Conservation (phyloP, 257 asterid species). For the Fraxinus excelsior region DNA sequence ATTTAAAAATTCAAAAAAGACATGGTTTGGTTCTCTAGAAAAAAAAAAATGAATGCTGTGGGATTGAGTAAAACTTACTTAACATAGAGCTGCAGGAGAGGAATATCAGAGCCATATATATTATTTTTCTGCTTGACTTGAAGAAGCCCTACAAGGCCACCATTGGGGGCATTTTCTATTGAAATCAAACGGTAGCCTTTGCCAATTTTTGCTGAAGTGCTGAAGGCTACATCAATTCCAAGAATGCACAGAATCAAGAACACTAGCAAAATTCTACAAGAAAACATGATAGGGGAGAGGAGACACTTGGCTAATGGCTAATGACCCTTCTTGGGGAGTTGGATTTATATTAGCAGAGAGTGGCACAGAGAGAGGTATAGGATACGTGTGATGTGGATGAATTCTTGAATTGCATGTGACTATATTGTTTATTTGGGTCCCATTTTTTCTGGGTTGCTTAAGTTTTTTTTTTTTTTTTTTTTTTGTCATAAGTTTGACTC, state of each 20-base stretch:
- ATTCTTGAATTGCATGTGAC: constrained; percentile 39
- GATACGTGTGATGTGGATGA: constrained; percentile 38
- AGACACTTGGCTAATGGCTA: constrained; percentile 12
- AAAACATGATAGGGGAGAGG: constrained; percentile 22
- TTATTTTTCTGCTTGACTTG: constrained; percentile 68
- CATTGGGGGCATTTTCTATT: constrained; percentile 58
- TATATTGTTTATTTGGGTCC: constrained; percentile 40
- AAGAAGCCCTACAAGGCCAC: constrained; percentile 77
- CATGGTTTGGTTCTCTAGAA: too few species aligned
- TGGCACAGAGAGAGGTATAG: constrained; percentile 28
- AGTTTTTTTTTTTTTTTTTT: too few species aligned
- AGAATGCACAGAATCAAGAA: constrained; percentile 29
- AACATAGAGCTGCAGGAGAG: constrained; percentile 76
- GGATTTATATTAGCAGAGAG: constrained; percentile 29
- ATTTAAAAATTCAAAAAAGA: background rate
- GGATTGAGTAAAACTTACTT: constrained; percentile 48
- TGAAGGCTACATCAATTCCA: constrained; percentile 28
- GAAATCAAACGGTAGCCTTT: constrained; percentile 78
- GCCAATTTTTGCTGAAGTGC: constrained; percentile 55
- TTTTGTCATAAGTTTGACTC: too few species aligned
- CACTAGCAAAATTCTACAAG: constrained; percentile 12
- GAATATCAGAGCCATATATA: constrained; percentile 81
- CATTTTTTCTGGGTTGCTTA: constrained; percentile 11
- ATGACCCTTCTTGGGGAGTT: background rate
- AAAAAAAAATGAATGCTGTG: background rate